Conservation (phyloP, 257 asterid species). For the Solanum commersonii region DNA sequence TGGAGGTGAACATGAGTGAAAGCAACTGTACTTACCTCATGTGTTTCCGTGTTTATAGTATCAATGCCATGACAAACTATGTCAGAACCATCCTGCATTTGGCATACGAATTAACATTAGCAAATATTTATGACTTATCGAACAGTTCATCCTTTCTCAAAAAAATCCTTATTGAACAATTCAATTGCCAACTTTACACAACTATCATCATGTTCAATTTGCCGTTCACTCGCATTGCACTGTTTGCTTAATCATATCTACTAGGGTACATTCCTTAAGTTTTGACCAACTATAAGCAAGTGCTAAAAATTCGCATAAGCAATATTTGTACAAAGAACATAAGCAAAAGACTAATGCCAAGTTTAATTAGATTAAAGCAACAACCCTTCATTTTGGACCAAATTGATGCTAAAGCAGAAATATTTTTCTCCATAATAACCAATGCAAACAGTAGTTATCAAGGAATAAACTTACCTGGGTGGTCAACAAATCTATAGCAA, state of each 20-base stretch:
- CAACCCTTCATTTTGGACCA: not conserved
- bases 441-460: not conserved
- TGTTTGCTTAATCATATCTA: not conserved
- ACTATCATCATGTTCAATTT: not conserved
- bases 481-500: slow-evolving; percentile 86
- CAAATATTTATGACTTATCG: not conserved
- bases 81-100: slow-evolving; percentile 70
- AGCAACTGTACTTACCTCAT: slow-evolving; percentile 38
- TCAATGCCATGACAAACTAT: slow-evolving; percentile 85
- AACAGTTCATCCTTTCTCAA: not conserved
- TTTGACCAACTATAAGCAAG: not conserved
- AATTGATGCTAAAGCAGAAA: not conserved
- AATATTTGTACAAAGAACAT: not conserved
- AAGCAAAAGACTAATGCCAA: not conserved
- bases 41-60: slow-evolving; percentile 69
- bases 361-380: not conserved
- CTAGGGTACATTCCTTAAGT: not conserved
- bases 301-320: not conserved
- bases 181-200: not conserved
- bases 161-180: not conserved
- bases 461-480: slow-evolving; percentile 47
- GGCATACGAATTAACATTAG: slow-evolving; percentile 10
- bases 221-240: not conserved
- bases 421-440: not conserved
- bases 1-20: not conserved